phyloP scores from a whole-genome alignment of 768 basidiomycete species.

The Leucosporidium scottii region DNA sequence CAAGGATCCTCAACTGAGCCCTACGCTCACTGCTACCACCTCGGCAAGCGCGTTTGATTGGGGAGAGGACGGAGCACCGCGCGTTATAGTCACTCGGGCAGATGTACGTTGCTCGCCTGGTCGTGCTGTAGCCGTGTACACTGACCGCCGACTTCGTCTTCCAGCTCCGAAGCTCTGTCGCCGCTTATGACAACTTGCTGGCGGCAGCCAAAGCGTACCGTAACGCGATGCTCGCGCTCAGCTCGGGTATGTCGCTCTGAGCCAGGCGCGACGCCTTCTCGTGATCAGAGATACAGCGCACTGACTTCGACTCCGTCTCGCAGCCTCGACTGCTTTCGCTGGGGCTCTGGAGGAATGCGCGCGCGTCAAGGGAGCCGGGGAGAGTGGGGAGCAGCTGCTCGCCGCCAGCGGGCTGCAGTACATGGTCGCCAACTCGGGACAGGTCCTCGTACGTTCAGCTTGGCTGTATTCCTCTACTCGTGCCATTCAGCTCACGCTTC shows the following conservation, averaged over 20 bases:
- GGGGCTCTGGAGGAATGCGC: conserved; percentile 28
- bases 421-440: conserved; percentile 28
- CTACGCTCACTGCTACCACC: conserved; percentile 5
- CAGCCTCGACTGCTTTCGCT: conserved; percentile 26
- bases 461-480: background rate
- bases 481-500: too few relatives aligned
- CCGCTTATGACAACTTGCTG: conserved; percentile 26
- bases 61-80: conserved; percentile 10
- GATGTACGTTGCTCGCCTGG: background rate
- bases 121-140: background rate
- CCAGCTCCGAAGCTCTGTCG: conserved; percentile 28
- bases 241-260: background rate
- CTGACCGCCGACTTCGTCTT: background rate
- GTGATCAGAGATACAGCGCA: too few relatives aligned
- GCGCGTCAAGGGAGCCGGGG: conserved; percentile 31
- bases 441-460: conserved; percentile 17
- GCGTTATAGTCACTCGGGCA: conserved; percentile 19
- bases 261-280: background rate
- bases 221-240: conserved; percentile 29
- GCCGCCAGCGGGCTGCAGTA: conserved; percentile 31
- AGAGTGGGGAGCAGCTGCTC: conserved; percentile 23
- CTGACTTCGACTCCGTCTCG: background rate
- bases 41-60: conserved; percentile 6
- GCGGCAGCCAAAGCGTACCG: conserved; percentile 23
- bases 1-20: conserved; percentile 10